Evolutionary conservation across 108 stramenopile genomes (phyloP), one percentile per base, ranked within the genome.

Genomic region (Poteriospumella lacustris): DNA sequence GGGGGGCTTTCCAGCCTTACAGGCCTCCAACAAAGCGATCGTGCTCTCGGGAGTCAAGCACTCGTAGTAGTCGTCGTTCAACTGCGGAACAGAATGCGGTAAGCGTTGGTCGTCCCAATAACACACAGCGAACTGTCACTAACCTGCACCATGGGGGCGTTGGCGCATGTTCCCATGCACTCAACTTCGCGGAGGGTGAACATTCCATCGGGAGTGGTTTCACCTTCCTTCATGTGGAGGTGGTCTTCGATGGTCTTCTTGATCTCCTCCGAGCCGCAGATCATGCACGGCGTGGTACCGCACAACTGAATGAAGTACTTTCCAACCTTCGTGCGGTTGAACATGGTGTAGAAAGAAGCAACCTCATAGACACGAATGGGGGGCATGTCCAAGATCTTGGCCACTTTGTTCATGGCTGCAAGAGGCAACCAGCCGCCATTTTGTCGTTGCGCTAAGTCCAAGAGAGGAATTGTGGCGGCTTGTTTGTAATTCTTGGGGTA

Each of bases 251-350:
- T 99, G 79, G 97, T 95, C 81, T 91, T 85, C 87, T 94, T 96
- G 81, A 99, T 99, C 79, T 98, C 96, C 83, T 96, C 94, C 43
- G 89, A 84, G 44, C 99, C 99, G 81, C 94, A 95, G 80, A 98
- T 96, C 99, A 99, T 99, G 88, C 99, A 99, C 38, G 99, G 99
- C 33, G 99, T 99, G 12, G 99, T 99, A 44, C 99, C 99, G 78
- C 99, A 99, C 5, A 99, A 91, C 56, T 76, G 76, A 58, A 99
- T 95, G 85, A 99, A 99, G 88, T 97, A 97, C 88, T 97, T 98
- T 68, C 99, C 99, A n/a, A 97, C 95, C 82, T 94, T 94, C 70
- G 92, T 91, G 29, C 99, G 87, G 85, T 99, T 98, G 90, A 98
- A 99, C 99, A 99, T 98, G 84, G 99, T 99, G 90, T 97, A 97